A percentile compares a stretch with the other conserved stretches of the same genome.
phyloP scores from a whole-genome alignment of 306 rosid genomes.

The Trifolium pratense region DNA sequence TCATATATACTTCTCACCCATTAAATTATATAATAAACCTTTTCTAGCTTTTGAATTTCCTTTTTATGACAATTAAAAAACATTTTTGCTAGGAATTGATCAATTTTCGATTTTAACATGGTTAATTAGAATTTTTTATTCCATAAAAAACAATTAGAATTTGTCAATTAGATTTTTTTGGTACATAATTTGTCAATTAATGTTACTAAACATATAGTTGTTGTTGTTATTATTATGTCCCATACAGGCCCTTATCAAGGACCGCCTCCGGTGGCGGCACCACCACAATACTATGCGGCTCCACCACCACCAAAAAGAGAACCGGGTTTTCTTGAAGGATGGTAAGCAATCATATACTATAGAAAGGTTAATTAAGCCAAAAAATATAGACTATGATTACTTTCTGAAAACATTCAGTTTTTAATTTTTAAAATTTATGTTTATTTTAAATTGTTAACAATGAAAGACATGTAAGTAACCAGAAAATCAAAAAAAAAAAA shows the following conservation, averaged over 20 bases:
- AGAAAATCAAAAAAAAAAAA: too few relatives aligned
- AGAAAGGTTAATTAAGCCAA: slow-evolving; percentile 19
- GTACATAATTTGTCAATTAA: too few relatives aligned
- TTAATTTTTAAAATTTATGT: too few relatives aligned
- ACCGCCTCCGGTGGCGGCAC: slow-evolving; percentile 71
- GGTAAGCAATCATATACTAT: slow-evolving; percentile 50
- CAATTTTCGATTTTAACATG: slow-evolving; percentile 8
- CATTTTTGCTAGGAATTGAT: slow-evolving; percentile 8
- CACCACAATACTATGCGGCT: slow-evolving; percentile 67
- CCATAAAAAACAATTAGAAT: not conserved
- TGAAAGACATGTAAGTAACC: too few relatives aligned
- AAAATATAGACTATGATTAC: not conserved
- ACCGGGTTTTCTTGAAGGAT: slow-evolving; percentile 78
- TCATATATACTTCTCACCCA: not conserved
- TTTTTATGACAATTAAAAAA: not conserved
- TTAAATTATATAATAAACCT: not conserved
- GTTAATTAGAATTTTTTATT: not conserved
- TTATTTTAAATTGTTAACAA: too few relatives aligned
- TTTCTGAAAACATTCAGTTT: too few relatives aligned
- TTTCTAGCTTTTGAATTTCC: not conserved
- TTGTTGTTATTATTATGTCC: slow-evolving; percentile 17
- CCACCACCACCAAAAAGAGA: slow-evolving; percentile 56
- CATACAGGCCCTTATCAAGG: slow-evolving; percentile 64
- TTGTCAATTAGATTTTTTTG: slow-evolving; percentile 20
- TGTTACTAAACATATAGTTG: not conserved